Base-by-base conservation (phyloP, 2,329 filamentous ascomycete species). In the Microcera coccophila region DNA sequence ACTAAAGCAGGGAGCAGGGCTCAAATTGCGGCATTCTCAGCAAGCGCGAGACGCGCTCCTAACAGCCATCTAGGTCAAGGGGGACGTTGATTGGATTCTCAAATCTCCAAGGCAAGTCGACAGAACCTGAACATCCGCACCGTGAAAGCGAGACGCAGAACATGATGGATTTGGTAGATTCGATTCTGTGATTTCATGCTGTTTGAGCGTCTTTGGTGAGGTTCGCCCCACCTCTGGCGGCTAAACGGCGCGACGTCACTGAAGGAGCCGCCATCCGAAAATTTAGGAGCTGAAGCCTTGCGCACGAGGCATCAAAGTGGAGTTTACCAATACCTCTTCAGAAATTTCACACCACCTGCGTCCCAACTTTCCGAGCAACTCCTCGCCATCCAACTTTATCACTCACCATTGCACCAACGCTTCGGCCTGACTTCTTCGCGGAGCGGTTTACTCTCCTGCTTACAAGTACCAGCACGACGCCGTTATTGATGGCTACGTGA, bases 291-390 rank as follows among this genome's bases (percentile, higher is more conserved):
- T 32, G 29, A 8, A 32, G 29, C 58, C 57, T 61, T 57, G 57
- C 50, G 57, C 57, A 52, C 51, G 47, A 61, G 57, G 59, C 59
- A 59, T 46, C 53, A 59, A 59, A 53, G 56, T 59, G 56, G 56
- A 44, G 54, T 52, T 54, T 54, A 56, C 48, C 47, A 53, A 47
- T 49, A 44, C 33, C 33, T 7, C n/a, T n/a, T n/a, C 7, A 19
- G 55, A 59, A 59, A 55, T 47, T 47, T 55, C 50, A 16, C 22
- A 20, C 10, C 15, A 17, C 17, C 35, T 22, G n/a, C n/a, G n/a
- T 21, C 20, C 35, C 36, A 42, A 47, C 49, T 40, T 48, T 47
- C 50, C 35, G n/a, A 26, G 28, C 17, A 17, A 4, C 28, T 35
- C 47, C 38, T 39, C 41, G 42, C 41, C 41, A 38, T 48, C 36